Percentiles rank a stretch among this genome's conserved stretches.
phyloP scores from a whole-genome alignment of 805 yeast species.

The Teunomyces atbi region DNA sequence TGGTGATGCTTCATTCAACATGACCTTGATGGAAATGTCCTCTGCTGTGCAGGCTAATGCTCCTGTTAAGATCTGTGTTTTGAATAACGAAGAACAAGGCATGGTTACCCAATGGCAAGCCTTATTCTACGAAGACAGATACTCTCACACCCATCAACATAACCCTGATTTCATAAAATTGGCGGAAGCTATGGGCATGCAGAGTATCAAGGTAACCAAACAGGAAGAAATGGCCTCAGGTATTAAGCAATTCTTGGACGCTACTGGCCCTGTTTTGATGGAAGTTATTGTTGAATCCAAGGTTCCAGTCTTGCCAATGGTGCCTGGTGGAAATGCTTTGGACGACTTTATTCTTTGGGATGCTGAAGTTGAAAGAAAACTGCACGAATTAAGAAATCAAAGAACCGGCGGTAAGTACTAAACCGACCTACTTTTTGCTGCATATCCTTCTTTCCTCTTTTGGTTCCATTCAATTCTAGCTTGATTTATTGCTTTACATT shows the following conservation, averaged over 20 bases:
- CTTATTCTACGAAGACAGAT: constrained; percentile 92
- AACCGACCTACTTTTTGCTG: neutral
- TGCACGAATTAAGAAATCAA: constrained; percentile 54
- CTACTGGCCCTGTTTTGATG: constrained; percentile 79
- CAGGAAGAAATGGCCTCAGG: constrained; percentile 58
- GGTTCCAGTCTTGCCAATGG: constrained; percentile 98
- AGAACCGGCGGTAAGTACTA: constrained; percentile 74
- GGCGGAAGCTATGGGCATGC: constrained; percentile 91
- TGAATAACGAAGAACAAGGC: constrained; percentile 98
- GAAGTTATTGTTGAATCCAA: constrained; percentile 90
- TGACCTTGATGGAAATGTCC: constrained; percentile 91
- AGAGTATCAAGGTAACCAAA: constrained; percentile 69
- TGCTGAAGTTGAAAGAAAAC: constrained; percentile 72
- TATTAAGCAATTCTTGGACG: constrained; percentile 64
- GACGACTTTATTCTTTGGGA: constrained; percentile 91
- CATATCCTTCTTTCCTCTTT: neutral
- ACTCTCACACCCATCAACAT: constrained; percentile 94
- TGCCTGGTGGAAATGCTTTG: constrained; percentile 91
- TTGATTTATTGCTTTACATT: constrained; percentile 3
- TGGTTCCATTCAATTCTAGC: constrained; percentile 2
- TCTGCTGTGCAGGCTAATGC: constrained; percentile 93
- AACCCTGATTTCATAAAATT: constrained; percentile 93
- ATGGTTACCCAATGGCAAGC: constrained; percentile 99
- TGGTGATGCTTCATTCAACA: constrained; percentile 98
- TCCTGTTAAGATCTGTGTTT: constrained; percentile 83